These are phyloP conservation scores for Erysimum cheiri DNA, from an alignment of 441 rosid genomes.

Conservation along the genomic window DNA sequence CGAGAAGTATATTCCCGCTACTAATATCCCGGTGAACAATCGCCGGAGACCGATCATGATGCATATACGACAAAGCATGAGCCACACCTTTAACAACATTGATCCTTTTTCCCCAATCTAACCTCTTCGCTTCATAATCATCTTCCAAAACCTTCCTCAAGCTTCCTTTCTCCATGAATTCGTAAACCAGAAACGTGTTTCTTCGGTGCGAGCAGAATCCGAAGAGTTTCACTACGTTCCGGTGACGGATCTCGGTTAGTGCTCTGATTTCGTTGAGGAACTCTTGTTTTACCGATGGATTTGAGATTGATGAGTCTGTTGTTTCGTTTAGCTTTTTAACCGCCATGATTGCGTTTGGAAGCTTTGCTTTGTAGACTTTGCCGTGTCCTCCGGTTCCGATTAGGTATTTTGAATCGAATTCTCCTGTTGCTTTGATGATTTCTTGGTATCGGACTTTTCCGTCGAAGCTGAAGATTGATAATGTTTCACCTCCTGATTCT, in stretches of 20 bases:
- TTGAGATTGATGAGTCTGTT: conserved; percentile 33
- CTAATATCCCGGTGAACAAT: conserved; percentile 55
- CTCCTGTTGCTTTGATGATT: conserved; percentile 48
- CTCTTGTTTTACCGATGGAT: conserved; percentile 31
- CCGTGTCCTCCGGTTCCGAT: conserved; percentile 49
- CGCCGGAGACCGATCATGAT: conserved; percentile 49
- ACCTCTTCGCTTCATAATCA: conserved; percentile 42
- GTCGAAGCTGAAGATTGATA: conserved; percentile 47
- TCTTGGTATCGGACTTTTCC: conserved; percentile 43
- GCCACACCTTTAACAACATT: conserved; percentile 50
- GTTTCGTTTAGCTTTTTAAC: conserved; percentile 46
- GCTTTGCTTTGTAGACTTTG: conserved; percentile 45
- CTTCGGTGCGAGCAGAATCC: conserved; percentile 49
- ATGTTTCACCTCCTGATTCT: conserved; percentile 36
- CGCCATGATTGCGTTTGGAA: conserved; percentile 40
- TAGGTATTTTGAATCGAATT: conserved; percentile 38
- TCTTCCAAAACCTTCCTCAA: conserved; percentile 38
- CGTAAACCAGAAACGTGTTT: conserved; percentile 46
- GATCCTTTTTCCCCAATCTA: conserved; percentile 49
- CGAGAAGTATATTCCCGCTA: conserved; percentile 48
- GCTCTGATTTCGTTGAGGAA: conserved; percentile 48
- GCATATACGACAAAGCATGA: conserved; percentile 51
- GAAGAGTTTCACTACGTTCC: conserved; percentile 54
- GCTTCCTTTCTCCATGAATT: conserved; percentile 53
- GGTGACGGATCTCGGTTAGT: conserved; percentile 49